Conservation (phyloP, 176 grass and related monocot genomes). For the Cenchrus fungigraminus region DNA sequence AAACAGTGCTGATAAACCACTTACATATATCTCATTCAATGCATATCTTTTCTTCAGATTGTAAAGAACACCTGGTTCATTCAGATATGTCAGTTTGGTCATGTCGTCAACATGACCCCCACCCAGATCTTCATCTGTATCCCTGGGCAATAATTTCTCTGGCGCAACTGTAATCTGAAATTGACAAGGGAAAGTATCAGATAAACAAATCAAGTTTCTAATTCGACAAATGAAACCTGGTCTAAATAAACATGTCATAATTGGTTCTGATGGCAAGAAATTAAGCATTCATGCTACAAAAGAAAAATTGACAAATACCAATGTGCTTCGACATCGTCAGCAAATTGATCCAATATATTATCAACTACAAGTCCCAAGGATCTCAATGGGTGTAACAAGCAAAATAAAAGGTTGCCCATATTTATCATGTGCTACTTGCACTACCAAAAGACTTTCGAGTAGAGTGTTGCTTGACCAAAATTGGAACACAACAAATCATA, state of each 20-base stretch:
- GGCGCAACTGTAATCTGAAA: slow-evolving; percentile 63
- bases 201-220: slow-evolving; percentile 25
- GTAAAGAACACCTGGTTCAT: slow-evolving; percentile 95
- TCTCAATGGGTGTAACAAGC: not conserved
- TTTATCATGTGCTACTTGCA: not conserved
- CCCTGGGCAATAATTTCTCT: slow-evolving; percentile 80
- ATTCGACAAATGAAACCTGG: not conserved
- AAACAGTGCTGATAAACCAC: slow-evolving; percentile 28
- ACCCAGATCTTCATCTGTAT: slow-evolving; percentile 88
- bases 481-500: not conserved
- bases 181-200: not conserved
- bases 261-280: slow-evolving; percentile 15
- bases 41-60: slow-evolving; percentile 94
- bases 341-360: not conserved
- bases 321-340: not conserved
- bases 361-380: slow-evolving; percentile 3
- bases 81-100: slow-evolving; percentile 97
- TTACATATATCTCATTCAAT: slow-evolving; percentile 96
- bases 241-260: not conserved
- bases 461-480: not conserved
- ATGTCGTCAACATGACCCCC: slow-evolving; percentile 97
- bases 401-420: not conserved
- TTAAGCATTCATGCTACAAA: slow-evolving; percentile 10
- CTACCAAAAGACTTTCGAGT: not conserved
- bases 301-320: not conserved